Percentiles rank a stretch among this genome's conserved stretches.
These are phyloP conservation scores for Phytophthora palmivora DNA, from an alignment of 352 stramenopile genomes.

Conservation along the genomic window DNA sequence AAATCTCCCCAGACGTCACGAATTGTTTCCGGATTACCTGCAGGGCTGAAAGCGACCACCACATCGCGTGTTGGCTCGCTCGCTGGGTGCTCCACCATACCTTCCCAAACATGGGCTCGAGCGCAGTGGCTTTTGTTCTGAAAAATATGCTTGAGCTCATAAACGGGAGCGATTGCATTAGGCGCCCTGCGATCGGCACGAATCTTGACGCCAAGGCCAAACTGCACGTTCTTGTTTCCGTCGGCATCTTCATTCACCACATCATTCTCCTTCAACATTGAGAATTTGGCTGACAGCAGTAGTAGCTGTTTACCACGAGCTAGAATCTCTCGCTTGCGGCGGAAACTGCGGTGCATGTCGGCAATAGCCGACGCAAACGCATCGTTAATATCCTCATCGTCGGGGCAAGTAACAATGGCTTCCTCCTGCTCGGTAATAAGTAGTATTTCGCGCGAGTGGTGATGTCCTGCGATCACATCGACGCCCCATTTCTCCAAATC, in stretches of 20 bases:
- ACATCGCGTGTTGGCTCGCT: constrained; percentile 59
- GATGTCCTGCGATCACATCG: constrained; percentile 76
- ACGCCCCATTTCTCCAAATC: constrained; percentile 86
- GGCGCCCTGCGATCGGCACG: constrained; percentile 61
- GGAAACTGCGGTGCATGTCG: constrained; percentile 80
- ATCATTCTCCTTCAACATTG: constrained; percentile 89
- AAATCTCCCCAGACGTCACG: constrained; percentile 87
- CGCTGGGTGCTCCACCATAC: constrained; percentile 48
- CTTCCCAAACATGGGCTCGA: constrained; percentile 81
- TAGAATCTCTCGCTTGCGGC: constrained; percentile 75
- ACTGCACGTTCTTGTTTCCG: constrained; percentile 89
- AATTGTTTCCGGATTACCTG: constrained; percentile 83
- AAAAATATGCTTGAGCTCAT: constrained; percentile 88
- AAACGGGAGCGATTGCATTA: constrained; percentile 60
- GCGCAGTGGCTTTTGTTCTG: constrained; percentile 87
- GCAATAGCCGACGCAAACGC: constrained; percentile 77
- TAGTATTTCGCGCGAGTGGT: constrained; percentile 73
- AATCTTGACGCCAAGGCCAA: constrained; percentile 81
- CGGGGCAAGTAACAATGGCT: constrained; percentile 74
- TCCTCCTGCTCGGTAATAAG: constrained; percentile 86
- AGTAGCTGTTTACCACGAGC: constrained; percentile 80
- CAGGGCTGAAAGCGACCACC: constrained; percentile 83
- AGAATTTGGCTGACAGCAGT: constrained; percentile 87
- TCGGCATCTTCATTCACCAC: constrained; percentile 87
- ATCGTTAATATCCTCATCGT: constrained; percentile 85